Evolutionary conservation across 306 rosid species (phyloP), one percentile per base, ranked within the genome.

Genomic region (Glycine soja): DNA sequence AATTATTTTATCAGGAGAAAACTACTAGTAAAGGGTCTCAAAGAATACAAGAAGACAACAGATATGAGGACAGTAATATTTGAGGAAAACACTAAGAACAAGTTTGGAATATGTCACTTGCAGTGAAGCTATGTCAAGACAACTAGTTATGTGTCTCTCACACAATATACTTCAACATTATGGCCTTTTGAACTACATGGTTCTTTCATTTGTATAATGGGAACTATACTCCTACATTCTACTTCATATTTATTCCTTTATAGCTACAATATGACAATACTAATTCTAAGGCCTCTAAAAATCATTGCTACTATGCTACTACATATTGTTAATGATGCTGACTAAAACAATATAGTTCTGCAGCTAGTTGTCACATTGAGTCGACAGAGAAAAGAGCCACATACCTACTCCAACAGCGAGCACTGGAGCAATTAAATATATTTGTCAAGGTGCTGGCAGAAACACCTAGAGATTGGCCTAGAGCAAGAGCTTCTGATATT

Each of bases 381-480:
- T 52, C 58, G 63, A 73, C 64, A 61, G 64, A 58, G 16, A 72
- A 75, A 69, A 56, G 80, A 32, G 18, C 8, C 2, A 65, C 77
- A 16, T 89, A 95, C 99, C 99, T 95, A 88, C 99, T 93, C 99
- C 99, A 95, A 88, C 97, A 91, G 59, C 97, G 93, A 86, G 97
- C 97, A 48, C 96, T 95, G 13, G 99, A 95, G 75, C 97, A 90
- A 84, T 91, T 95, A 80, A 95, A 93, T 45, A 95, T 93, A 72
- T 87, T 78, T 30, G 99, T 88, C 82, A 95, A 87, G 82, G 94
- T 91, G 72, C 80, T 82, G 32, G 98, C 90, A 61, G 94, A 7
- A 80, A 95, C 94, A 73, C 99, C 97, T 1, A 95, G 83, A 56
- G 93, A 91, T 82, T 95, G 99, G 43, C 98, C 99, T 46, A 95